Percentiles rank a stretch among this genome's conserved stretches.
Conservation (phyloP, 805 yeast species). For the Saturnispora bothae region DNA sequence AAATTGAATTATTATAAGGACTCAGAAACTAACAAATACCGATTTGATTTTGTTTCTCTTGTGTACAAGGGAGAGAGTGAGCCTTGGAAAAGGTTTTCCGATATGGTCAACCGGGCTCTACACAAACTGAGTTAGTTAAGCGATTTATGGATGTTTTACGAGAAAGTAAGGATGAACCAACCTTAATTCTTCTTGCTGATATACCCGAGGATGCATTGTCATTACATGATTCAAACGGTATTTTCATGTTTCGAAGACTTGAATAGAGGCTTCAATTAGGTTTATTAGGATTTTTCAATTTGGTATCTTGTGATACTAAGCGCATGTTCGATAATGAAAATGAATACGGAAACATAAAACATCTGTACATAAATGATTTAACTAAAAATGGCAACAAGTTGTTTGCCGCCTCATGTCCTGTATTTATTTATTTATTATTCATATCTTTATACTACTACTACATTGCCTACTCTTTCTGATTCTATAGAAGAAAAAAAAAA, state of each 20-base stretch:
- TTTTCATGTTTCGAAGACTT: slow-evolving; percentile 13
- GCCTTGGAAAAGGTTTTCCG: slow-evolving; percentile 16
- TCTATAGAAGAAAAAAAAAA: no score
- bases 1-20: slow-evolving; percentile 11
- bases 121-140: slow-evolving; percentile 10
- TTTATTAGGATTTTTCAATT: no score
- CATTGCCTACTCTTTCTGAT: no score
- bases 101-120: slow-evolving; percentile 10
- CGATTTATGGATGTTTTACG: slow-evolving; percentile 13
- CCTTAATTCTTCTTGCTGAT: slow-evolving; percentile 14
- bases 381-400: no score
- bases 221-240: slow-evolving; percentile 17
- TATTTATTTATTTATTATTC: no score
- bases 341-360: no score
- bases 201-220: slow-evolving; percentile 11
- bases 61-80: slow-evolving; percentile 12
- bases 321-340: no score
- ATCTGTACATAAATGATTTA: no score
- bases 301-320: no score
- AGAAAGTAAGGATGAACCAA: slow-evolving; percentile 20
- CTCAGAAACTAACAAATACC: slow-evolving; percentile 8
- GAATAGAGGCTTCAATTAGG: no score
- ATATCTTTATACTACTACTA: no score
- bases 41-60: slow-evolving; percentile 12
- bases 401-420: no score